phyloP scores from a whole-genome alignment of 129 eudicot genomes.

The Artemisia tridentata region DNA sequence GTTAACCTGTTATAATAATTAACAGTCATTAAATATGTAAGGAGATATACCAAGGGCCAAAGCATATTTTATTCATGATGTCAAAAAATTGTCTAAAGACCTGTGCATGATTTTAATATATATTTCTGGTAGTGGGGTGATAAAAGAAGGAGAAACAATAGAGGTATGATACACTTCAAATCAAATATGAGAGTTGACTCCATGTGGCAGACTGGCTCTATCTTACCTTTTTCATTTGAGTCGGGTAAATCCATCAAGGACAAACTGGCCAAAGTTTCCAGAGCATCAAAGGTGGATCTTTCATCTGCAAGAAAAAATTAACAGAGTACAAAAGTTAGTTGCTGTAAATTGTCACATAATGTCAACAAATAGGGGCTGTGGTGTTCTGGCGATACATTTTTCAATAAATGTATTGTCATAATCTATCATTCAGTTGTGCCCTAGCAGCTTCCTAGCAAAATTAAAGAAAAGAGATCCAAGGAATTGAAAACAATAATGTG shows the following conservation, averaged over 20 bases:
- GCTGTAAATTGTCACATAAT: not conserved
- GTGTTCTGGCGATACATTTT: not conserved
- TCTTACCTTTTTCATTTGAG: conserved; percentile 63
- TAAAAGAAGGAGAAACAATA: not conserved
- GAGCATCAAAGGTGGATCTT: conserved; percentile 69
- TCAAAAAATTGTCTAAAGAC: not conserved
- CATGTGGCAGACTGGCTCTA: not conserved
- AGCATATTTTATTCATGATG: too few relatives aligned
- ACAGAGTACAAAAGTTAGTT: conserved; percentile 10
- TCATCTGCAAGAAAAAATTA: conserved; percentile 56
- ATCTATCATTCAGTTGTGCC: too few relatives aligned
- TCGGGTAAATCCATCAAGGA: conserved; percentile 74
- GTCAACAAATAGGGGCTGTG: conserved; percentile 10
- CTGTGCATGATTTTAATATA: not conserved
- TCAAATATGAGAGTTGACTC: conserved; percentile 6
- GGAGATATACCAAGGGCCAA: not conserved
- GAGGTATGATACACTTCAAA: not conserved
- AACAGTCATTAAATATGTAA: not conserved
- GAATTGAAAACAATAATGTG: not conserved
- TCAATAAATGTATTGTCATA: too few relatives aligned
- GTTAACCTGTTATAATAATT: not conserved
- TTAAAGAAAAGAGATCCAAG: not conserved
- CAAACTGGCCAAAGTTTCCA: conserved; percentile 86
- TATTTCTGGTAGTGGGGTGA: not conserved
- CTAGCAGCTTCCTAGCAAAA: not conserved